Evolutionary conservation across 192 early-diverging fungal genomes (phyloP), one percentile per base, ranked within the genome.

Genomic region (Entomortierella beljakovae): DNA sequence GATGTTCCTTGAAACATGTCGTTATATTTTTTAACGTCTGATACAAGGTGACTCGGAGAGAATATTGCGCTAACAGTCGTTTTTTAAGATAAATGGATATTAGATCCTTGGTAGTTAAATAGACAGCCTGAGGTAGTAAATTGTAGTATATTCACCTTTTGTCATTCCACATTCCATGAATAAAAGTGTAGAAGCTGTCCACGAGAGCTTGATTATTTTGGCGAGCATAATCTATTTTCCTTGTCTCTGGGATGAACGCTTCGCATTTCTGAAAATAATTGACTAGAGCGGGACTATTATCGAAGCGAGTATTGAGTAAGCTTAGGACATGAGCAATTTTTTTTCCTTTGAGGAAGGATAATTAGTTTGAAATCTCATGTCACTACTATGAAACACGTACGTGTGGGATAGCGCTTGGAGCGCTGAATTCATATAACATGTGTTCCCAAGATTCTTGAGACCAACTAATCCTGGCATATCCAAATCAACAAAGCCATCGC

Each of bases 401-500:
- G 82, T 83, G 64, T 83, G 79, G 1, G 70, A 70, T 10, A 83
- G 54, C 38, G 70, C 70, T 48, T 83, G 82, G 11, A 83, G 63
- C 6, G 82, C 82, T 29, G 75, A 70, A 34, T 76, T 83, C 64
- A 76, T 80, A 43, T 82, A 83, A 37, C 82, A 83, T 2, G 82
- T 83, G 32, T 80, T 83, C 35, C 82, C 82, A 6, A 83, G 40
- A 33, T 83, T 83, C 48, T 83, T 83, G 20, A 83, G 50, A 3
- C 82, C 82, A 23, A 83, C 76, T 8, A 83, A 42, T 34, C 82
- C 82, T 31, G 74, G 66, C 51, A 74, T n/a, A 68, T 77, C 70
- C 54, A 67, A 25, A 40, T 80, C 69, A 67, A 80, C 61, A 23
- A 32, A 46, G 7, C 68, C 68, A 57, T 71, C 69, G 20, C 68